Evolutionary conservation across 139 green algal species (phyloP), one percentile per base, ranked within the genome.

Genomic region (Micractinium conductrix): DNA sequence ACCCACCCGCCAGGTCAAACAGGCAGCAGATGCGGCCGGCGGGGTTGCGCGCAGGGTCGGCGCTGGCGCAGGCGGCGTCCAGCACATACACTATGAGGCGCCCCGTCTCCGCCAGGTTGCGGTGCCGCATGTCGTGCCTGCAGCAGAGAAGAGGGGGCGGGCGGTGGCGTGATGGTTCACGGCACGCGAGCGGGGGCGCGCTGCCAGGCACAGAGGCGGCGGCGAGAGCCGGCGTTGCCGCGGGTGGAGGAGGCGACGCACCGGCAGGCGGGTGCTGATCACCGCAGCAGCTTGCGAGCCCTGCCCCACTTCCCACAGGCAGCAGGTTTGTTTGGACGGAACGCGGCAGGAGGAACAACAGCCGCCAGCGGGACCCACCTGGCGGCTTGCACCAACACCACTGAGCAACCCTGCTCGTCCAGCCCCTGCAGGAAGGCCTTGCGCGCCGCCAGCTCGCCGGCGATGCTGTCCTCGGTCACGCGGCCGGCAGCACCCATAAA

Each of bases 371-470:
- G 33, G 21, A 78, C 60, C 30, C 86, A 68, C 67, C 82, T 84
- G 38, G 55, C 68, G 0, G 76, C 87, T 33, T 82, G 24, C 14
- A 92, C 81, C 26, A 92, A 33, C 37, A 91, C 43, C n/a, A 93
- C 78, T 2, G 87, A 74, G 53, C 81, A 79, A 19, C 90, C 89
- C 7, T 78, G 16, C 2, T 26, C 9, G 62, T 91, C 87, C 0
- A 42, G 35, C 1, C 89, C 89, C 73, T 93, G 90, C 78, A 93
- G 58, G 38, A 91, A 90, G 1, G 91, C 86, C 63, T 91, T 92
- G 48, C 85, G 22, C 0, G 84, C 89, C 9, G 83, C 88, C 43
- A 92, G 74, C 35, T 88, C 84, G n/a, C 87, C 87, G 4, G 7
- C 24, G 17, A 93, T 86, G 26, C 45, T 17, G 33, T 71, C 89